Evolutionary conservation across 306 rosid genomes (phyloP).

Genomic region (Macrotyloma uniflorum): DNA sequence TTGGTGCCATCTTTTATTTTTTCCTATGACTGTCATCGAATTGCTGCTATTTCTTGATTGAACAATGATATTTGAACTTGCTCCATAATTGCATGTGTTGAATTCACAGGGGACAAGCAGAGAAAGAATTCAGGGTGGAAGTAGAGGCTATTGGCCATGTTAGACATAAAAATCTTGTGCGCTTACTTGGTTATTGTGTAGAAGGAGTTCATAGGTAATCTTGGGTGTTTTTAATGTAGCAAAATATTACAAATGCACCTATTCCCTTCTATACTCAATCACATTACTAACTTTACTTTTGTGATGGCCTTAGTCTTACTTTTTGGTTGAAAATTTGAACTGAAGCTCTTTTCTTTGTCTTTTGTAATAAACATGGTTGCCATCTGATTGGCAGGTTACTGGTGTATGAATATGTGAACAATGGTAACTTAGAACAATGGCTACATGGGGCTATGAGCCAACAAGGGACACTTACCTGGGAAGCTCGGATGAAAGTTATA

Average conservation of each 20-base stretch:
- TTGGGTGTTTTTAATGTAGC: conserved; percentile 13
- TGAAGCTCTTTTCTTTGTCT: not conserved
- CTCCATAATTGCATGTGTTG: conserved; percentile 22
- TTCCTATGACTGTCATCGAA: not conserved
- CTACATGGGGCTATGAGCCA: conserved; percentile 85
- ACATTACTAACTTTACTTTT: not conserved
- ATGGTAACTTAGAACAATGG: conserved; percentile 97
- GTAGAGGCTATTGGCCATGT: conserved; percentile 99
- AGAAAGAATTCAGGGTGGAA: conserved; percentile 94
- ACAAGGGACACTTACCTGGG: conserved; percentile 83
- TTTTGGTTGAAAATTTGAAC: not conserved
- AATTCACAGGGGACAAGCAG: conserved; percentile 87
- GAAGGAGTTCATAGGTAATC: conserved; percentile 94
- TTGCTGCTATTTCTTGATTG: conserved; percentile 20
- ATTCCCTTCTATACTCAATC: not conserved
- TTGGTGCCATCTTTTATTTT: conserved; percentile 15
- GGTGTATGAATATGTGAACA: conserved; percentile 95
- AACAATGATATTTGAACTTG: not conserved
- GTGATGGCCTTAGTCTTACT: not conserved
- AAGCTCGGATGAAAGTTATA: conserved; percentile 89
- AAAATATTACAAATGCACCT: not conserved
- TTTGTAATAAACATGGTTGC: conserved; percentile 1
- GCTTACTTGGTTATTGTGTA: conserved; percentile 85
- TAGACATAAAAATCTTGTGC: conserved; percentile 93
- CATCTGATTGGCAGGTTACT: conserved; percentile 63